Conservation (phyloP, 768 basidiomycete species). For the Rhizopogon salebrosus region DNA sequence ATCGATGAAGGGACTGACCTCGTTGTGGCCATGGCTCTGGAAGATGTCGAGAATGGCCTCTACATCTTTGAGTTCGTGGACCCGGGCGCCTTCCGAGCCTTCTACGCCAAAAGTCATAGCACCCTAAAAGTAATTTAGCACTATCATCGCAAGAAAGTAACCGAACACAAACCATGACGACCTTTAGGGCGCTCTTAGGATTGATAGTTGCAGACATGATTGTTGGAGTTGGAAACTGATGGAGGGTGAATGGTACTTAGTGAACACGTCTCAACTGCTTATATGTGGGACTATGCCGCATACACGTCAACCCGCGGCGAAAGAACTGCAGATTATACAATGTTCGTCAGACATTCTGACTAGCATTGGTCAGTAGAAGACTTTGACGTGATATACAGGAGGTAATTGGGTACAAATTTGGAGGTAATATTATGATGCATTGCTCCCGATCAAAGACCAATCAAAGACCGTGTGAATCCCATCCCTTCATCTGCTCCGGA, state of each 20-base stretch:
- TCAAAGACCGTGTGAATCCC: constrained; percentile 5
- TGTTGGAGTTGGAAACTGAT: too few relatives aligned
- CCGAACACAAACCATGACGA: constrained; percentile 41
- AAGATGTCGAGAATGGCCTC: constrained; percentile 52
- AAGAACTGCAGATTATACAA: too few relatives aligned
- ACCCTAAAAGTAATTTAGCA: constrained; percentile 29
- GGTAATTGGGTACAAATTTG: not conserved
- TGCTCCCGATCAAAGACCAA: not conserved
- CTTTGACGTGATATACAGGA: too few relatives aligned
- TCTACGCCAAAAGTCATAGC: constrained; percentile 51
- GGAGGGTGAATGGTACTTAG: not conserved
- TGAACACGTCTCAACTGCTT: not conserved
- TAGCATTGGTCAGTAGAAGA: too few relatives aligned
- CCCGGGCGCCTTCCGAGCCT: constrained; percentile 44
- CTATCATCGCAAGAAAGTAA: not conserved
- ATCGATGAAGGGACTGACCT: constrained; percentile 26
- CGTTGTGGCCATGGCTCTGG: constrained; percentile 49
- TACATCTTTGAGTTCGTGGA: constrained; percentile 43
- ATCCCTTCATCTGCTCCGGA: not conserved
- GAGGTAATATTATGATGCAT: not conserved
- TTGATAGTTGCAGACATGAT: constrained; percentile 17
- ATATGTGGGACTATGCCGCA: not conserved
- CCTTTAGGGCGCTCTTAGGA: constrained; percentile 40
- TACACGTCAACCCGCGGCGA: not conserved
- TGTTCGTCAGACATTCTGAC: not conserved